Percentiles rank a stretch among this genome's conserved stretches.
Evolutionary conservation across 2,329 filamentous ascomycete genomes (phyloP).

Genomic region (Rhexocercosporidium sp.): DNA sequence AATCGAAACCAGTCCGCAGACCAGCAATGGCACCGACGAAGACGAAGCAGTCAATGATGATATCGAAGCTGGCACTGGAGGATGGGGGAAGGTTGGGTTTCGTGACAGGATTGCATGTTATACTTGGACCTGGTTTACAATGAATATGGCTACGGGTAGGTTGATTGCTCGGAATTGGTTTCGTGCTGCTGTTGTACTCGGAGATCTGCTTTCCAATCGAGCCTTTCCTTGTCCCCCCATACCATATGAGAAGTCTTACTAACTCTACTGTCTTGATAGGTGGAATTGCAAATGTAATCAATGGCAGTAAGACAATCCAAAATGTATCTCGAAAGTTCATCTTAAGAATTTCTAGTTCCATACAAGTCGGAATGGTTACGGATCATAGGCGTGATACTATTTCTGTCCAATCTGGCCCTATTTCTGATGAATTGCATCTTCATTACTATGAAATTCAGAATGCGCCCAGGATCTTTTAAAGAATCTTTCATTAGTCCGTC

Average conservation of each 20-base stretch:
- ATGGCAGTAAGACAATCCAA: conserved; percentile 52
- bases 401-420: conserved; percentile 66
- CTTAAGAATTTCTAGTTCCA: conserved; percentile 48
- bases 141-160: conserved; percentile 51
- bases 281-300: conserved; percentile 60
- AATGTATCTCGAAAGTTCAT: neutral
- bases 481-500: conserved; percentile 77
- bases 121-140: conserved; percentile 70
- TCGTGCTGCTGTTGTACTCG: neutral
- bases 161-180: neutral
- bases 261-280: conserved; percentile 38
- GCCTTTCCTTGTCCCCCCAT: too few species aligned
- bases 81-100: conserved; percentile 48
- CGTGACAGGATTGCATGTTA: conserved; percentile 32
- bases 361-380: conserved; percentile 61
- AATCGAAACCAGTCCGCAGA: conserved; percentile 1
- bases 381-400: conserved; percentile 64
- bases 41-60: conserved; percentile 12
- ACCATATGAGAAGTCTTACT: neutral
- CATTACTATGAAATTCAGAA: conserved; percentile 70
- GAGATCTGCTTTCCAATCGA: neutral
- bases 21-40: neutral
- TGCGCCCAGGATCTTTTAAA: conserved; percentile 72
- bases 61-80: conserved; percentile 26
- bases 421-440: conserved; percentile 67